A percentile compares a stretch with the other conserved stretches of the same genome.
Conservation (phyloP, 2,329 filamentous ascomycete genomes). For the Dichotomopilus funicola region DNA sequence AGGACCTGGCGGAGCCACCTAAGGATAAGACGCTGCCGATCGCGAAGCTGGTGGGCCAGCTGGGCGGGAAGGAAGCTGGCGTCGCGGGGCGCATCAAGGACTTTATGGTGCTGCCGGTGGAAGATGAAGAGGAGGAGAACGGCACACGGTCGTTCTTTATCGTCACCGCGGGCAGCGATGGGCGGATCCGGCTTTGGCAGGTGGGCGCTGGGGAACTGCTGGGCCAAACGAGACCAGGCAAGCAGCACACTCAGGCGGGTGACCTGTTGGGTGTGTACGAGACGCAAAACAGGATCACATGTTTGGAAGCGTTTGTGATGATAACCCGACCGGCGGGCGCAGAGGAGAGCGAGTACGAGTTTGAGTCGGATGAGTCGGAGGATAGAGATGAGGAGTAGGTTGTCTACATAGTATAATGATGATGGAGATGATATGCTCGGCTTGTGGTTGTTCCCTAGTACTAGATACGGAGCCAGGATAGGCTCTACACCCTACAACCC, state of each 20-base stretch:
- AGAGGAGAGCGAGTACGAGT: conserved; percentile 52
- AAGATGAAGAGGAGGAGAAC: conserved; percentile 32
- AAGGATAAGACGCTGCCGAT: conserved; percentile 38
- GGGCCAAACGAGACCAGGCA: conserved; percentile 15
- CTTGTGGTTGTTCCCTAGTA: not conserved
- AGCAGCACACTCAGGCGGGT: conserved; percentile 43
- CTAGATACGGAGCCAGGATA: not conserved
- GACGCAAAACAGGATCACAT: conserved; percentile 85
- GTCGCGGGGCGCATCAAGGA: conserved; percentile 77
- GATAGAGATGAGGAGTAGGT: conserved; percentile 23
- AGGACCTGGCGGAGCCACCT: conserved; percentile 21
- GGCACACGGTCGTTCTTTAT: conserved; percentile 47
- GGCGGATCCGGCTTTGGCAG: conserved; percentile 72
- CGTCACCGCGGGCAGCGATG: conserved; percentile 76
- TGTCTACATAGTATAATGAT: not conserved
- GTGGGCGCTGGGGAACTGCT: conserved; percentile 41
- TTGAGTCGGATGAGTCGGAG: conserved; percentile 34
- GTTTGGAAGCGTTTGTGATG: conserved; percentile 81
- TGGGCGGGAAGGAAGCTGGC: conserved; percentile 67
- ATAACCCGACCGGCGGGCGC: conserved; percentile 56
- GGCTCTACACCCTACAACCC: too few species aligned
- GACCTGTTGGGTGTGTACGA: conserved; percentile 69
- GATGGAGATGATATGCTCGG: not conserved
- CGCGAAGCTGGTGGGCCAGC: conserved; percentile 63
- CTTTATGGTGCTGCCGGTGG: conserved; percentile 59